Evolutionary conservation across 225 moss, liverwort and hornwort species (phyloP).

Genomic region (Rhytidiadelphus loreus): DNA sequence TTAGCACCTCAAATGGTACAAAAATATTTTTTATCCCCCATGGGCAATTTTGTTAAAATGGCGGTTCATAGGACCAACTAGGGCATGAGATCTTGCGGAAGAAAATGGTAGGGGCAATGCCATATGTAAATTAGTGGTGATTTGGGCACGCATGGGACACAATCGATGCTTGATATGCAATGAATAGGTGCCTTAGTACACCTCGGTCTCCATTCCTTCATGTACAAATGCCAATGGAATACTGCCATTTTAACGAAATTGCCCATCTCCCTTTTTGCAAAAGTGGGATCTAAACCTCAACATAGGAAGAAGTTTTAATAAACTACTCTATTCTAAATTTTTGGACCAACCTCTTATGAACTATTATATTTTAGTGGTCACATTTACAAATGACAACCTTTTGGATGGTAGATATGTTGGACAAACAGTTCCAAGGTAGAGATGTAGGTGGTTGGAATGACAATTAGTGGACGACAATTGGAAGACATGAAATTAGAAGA

Average conservation of each 20-base stretch:
- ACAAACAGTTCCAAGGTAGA: neutral
- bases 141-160: too few relatives aligned
- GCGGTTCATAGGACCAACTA: too few relatives aligned
- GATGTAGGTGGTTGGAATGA: neutral
- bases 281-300: neutral
- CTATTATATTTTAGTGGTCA: neutral
- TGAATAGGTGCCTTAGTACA: too few relatives aligned
- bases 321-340: neutral
- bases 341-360: neutral
- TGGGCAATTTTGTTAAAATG: too few relatives aligned
- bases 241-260: too few relatives aligned
- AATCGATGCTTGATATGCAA: too few relatives aligned
- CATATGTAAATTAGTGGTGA: too few relatives aligned
- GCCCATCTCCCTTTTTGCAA: too few relatives aligned
- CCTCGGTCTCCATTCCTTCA: too few relatives aligned
- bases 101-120: too few relatives aligned
- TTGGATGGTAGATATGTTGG: neutral
- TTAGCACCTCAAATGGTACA: neutral
- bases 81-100: too few relatives aligned
- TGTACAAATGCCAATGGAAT: too few relatives aligned
- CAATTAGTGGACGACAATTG: fast-evolving
- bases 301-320: neutral
- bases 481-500: fast-evolving
- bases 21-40: neutral
- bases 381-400: neutral